Evolutionary conservation across 2,329 filamentous ascomycete species (phyloP).

Genomic region (Alternaria infectoria): DNA sequence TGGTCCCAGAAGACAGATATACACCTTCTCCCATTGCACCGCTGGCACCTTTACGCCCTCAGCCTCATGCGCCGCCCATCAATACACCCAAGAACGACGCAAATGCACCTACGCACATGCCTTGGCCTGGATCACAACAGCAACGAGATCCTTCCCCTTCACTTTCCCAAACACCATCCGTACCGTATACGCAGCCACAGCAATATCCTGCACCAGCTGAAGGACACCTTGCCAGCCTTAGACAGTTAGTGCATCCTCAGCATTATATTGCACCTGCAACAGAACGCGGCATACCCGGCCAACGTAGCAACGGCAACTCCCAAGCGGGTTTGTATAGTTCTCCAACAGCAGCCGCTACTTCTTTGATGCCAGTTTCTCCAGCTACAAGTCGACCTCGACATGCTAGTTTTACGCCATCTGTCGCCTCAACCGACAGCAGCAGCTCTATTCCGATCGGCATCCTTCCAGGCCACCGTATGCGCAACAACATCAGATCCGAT

Average conservation of each 20-base stretch:
- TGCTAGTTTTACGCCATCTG: slow-evolving; percentile 14
- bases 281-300: neutral
- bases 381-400: slow-evolving; percentile 9
- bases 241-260: neutral
- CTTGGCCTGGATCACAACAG: slow-evolving; percentile 13
- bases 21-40: slow-evolving; percentile 17
- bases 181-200: slow-evolving; percentile 2
- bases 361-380: neutral
- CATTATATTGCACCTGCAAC: neutral
- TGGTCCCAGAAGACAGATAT: slow-evolving; percentile 5
- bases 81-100: neutral
- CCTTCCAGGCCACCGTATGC: slow-evolving; percentile 14
- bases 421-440: slow-evolving; percentile 26
- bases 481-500: slow-evolving; percentile 17
- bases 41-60: slow-evolving; percentile 16
- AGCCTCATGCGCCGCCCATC: neutral
- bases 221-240: neutral
- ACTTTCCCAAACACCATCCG: neutral
- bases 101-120: neutral
- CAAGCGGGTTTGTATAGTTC: neutral
- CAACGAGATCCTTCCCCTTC: neutral
- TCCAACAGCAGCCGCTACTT: neutral
- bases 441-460: slow-evolving; percentile 20
- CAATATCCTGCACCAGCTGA: neutral
- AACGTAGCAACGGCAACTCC: neutral